phyloP scores from a whole-genome alignment of 768 basidiomycete species.

The Trametes maxima region DNA sequence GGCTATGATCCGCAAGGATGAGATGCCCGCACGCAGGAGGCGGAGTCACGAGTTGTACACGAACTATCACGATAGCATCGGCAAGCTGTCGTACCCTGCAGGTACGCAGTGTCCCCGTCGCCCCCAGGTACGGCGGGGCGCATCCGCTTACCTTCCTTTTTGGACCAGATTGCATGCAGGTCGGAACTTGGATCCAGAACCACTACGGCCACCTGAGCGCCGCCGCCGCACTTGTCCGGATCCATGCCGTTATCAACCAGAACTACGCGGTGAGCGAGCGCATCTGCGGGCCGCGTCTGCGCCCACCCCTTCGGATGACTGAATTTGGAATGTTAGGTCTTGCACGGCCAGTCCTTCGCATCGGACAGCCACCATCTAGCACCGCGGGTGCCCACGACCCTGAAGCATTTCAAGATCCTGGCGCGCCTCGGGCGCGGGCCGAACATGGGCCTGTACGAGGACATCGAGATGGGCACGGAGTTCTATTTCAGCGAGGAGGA shows the following conservation, averaged over 20 bases:
- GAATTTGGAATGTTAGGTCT: slow-evolving; percentile 39
- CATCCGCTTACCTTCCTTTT: slow-evolving; percentile 3
- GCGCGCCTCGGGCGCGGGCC: slow-evolving; percentile 65
- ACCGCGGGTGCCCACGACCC: slow-evolving; percentile 63
- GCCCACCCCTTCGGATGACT: neutral
- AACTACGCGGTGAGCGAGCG: slow-evolving; percentile 43
- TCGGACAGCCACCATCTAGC: neutral
- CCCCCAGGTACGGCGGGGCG: neutral
- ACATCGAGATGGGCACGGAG: slow-evolving; percentile 65
- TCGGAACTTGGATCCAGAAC: slow-evolving; percentile 62
- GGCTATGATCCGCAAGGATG: slow-evolving; percentile 75
- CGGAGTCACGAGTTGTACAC: slow-evolving; percentile 52
- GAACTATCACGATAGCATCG: slow-evolving; percentile 41
- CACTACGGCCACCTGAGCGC: slow-evolving; percentile 58
- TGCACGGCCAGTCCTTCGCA: slow-evolving; percentile 47
- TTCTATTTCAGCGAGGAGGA: slow-evolving; percentile 75
- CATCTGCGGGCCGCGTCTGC: neutral
- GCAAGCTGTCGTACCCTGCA: slow-evolving; percentile 59
- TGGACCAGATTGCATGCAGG: slow-evolving; percentile 51
- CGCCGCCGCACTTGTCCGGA: slow-evolving; percentile 68
- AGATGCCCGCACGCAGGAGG: slow-evolving; percentile 59
- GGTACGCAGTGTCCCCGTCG: slow-evolving; percentile 44
- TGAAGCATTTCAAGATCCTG: slow-evolving; percentile 77
- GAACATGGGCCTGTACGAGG: slow-evolving; percentile 46
- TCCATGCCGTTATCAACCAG: slow-evolving; percentile 73